These are phyloP conservation scores for Yamadazyma siamensis DNA, from an alignment of 1,139 yeast genomes.

Conservation along the genomic window DNA sequence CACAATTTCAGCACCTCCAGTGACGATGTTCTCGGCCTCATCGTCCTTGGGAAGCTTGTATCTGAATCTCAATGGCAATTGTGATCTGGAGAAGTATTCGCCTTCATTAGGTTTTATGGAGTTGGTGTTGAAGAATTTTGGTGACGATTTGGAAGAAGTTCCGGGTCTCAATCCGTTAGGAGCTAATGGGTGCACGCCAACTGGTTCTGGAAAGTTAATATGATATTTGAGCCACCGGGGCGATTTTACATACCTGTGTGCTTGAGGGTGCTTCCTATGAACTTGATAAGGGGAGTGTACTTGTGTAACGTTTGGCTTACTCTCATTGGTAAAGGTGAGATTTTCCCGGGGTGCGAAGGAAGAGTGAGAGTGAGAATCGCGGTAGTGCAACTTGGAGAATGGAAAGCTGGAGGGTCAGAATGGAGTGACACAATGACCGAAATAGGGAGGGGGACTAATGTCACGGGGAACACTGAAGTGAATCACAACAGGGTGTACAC, in stretches of 20 bases:
- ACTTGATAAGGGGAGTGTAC: constrained; percentile 57
- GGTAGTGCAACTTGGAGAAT: no score
- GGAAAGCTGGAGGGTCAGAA: no score
- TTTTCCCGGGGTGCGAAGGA: constrained; percentile 5
- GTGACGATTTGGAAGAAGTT: constrained; percentile 7
- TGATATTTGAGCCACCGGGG: constrained; percentile 12
- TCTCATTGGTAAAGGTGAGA: constrained; percentile 21
- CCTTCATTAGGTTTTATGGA: constrained; percentile 44
- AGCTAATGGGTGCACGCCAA: constrained; percentile 47
- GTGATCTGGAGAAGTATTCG: constrained; percentile 54
- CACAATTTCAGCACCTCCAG: constrained; percentile 70
- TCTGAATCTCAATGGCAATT: constrained; percentile 69
- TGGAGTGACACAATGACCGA: no score
- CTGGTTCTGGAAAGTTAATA: constrained; percentile 22
- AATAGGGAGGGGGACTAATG: no score
- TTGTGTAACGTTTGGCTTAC: constrained; percentile 30
- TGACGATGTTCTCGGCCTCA: constrained; percentile 71
- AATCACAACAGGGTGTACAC: no score
- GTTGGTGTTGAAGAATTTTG: constrained; percentile 23
- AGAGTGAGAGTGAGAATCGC: no score
- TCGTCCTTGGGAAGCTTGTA: constrained; percentile 55
- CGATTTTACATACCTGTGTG: constrained; percentile 40
- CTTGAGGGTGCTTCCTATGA: constrained; percentile 60
- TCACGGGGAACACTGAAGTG: no score
- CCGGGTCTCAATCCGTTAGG: constrained; percentile 49